Conservation (phyloP, 2,329 filamentous ascomycete species). For the Metarhizium sp. region DNA sequence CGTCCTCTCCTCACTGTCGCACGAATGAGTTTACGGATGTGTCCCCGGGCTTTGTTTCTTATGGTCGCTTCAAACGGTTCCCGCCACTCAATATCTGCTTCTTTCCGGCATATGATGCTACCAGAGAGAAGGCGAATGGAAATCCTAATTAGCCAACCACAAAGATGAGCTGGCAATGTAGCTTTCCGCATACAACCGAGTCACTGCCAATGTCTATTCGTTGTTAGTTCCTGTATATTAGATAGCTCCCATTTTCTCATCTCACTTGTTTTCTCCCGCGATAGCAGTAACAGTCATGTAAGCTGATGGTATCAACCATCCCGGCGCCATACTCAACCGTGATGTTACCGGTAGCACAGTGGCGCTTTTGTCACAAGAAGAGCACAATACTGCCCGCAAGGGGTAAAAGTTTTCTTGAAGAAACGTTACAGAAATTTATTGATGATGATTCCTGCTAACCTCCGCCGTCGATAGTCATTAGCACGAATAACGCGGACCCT, state of each 20-base stretch:
- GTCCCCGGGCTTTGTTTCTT: background rate
- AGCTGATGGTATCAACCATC: background rate
- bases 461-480: no score
- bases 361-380: background rate
- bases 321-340: background rate
- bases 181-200: background rate
- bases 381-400: background rate
- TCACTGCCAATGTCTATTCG: background rate
- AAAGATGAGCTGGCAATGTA: constrained; percentile 4
- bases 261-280: background rate
- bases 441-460: background rate
- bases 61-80: background rate
- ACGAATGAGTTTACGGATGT: background rate
- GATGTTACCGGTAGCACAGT: constrained; percentile 2
- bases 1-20: background rate
- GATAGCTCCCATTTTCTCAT: background rate
- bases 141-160: background rate
- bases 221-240: background rate
- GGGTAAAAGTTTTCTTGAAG: background rate
- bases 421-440: background rate
- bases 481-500: no score
- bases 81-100: background rate
- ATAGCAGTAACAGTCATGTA: background rate
- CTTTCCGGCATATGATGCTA: background rate
- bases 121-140: background rate